Evolutionary conservation across 2,329 filamentous ascomycete species (phyloP).

Genomic region (Rhynchosporium secalis): DNA sequence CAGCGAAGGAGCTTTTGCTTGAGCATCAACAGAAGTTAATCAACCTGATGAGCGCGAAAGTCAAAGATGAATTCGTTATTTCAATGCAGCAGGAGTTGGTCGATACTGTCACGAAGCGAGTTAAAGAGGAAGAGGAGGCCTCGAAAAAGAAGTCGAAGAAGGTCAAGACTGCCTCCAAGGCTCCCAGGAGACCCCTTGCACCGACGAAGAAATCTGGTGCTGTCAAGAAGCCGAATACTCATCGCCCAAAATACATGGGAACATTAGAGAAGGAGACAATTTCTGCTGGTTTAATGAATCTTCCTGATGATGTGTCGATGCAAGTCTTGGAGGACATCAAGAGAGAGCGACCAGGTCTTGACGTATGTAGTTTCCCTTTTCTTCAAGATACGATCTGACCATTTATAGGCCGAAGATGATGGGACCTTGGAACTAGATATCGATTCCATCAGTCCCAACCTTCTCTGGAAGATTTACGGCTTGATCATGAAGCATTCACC

Average conservation of each 20-base stretch:
- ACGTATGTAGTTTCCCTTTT: slow-evolving; percentile 44
- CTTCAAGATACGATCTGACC: slow-evolving; percentile 28
- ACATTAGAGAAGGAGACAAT: slow-evolving; percentile 89
- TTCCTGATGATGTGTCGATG: slow-evolving; percentile 75
- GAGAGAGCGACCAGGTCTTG: slow-evolving; percentile 73
- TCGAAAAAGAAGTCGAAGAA: slow-evolving; percentile 53
- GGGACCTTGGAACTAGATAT: slow-evolving; percentile 62
- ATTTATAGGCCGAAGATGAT: slow-evolving; percentile 45
- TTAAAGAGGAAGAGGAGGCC: slow-evolving; percentile 51
- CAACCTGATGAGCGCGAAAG: slow-evolving; percentile 51
- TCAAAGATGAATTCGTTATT: slow-evolving; percentile 51
- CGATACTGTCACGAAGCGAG: slow-evolving; percentile 59
- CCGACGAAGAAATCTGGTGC: slow-evolving; percentile 25
- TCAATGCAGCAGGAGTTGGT: slow-evolving; percentile 54
- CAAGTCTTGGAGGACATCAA: slow-evolving; percentile 89
- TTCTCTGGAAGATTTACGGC: slow-evolving; percentile 55
- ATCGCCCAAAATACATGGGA: slow-evolving; percentile 55
- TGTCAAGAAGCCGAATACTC: slow-evolving; percentile 45
- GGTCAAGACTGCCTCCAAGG: slow-evolving; percentile 46
- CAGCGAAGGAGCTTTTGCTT: slow-evolving; percentile 52
- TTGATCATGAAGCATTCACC: slow-evolving; percentile 53
- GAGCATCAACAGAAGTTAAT: slow-evolving; percentile 60
- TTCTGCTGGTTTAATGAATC: slow-evolving; percentile 77
- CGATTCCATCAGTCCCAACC: slow-evolving; percentile 55
- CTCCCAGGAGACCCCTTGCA: slow-evolving; percentile 41